Percentiles rank a stretch among this genome's conserved stretches.
These are phyloP conservation scores for Cornus florida DNA, from an alignment of 148 eudicot species.

Conservation along the genomic window DNA sequence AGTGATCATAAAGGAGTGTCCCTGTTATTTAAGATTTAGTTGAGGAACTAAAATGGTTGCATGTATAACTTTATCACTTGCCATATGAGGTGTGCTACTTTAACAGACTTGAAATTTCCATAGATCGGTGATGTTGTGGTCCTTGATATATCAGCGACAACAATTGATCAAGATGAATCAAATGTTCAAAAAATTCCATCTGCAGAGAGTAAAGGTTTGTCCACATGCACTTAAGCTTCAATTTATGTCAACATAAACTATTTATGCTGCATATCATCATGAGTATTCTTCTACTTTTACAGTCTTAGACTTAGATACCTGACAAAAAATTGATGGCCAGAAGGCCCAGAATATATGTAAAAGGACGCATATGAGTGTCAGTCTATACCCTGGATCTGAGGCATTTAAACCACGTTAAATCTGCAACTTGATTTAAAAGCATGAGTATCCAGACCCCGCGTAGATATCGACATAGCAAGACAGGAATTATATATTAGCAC, in stretches of 20 bases:
- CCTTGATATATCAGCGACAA: constrained; percentile 88
- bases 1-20: background rate
- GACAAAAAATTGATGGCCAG: background rate
- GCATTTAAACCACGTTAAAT: background rate
- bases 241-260: background rate
- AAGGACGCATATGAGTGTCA: background rate
- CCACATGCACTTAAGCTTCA: background rate
- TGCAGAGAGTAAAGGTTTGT: constrained; percentile 92
- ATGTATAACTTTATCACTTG: background rate
- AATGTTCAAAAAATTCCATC: constrained; percentile 73
- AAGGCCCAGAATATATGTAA: background rate
- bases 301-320: background rate
- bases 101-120: constrained; percentile 19
- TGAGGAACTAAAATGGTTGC: constrained; percentile 9
- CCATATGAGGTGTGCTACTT: background rate
- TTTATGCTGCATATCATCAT: background rate
- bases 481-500: background rate
- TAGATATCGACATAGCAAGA: background rate
- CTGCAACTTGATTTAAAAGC: background rate
- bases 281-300: background rate
- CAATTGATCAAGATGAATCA: constrained; percentile 66
- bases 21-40: background rate
- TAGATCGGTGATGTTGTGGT: constrained; percentile 94
- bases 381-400: background rate
- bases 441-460: background rate